Conservation (phyloP, 768 basidiomycete genomes). For the Kwoniella botswanensis region DNA sequence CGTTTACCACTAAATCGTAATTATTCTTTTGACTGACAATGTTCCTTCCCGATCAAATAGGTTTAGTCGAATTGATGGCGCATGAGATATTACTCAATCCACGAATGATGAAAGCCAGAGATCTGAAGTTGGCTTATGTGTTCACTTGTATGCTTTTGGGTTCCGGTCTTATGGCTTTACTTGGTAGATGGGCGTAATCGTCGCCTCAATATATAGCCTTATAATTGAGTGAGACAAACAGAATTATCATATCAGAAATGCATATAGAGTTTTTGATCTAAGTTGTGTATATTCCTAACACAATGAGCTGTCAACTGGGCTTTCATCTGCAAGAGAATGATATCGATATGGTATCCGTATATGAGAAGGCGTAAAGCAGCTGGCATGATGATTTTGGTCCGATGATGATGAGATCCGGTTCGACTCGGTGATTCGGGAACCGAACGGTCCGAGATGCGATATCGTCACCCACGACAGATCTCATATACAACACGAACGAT, state of each 20-base stretch:
- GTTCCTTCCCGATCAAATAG: constrained; percentile 8
- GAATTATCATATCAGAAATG: neutral
- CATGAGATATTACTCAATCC: constrained; percentile 94
- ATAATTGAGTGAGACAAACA: neutral
- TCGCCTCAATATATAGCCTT: neutral
- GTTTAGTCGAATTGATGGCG: constrained; percentile 69
- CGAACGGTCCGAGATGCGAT: too few relatives aligned
- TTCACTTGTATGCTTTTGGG: constrained; percentile 79
- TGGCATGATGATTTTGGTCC: too few relatives aligned
- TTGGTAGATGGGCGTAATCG: constrained; percentile 81
- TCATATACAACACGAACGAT: too few relatives aligned
- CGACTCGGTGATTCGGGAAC: too few relatives aligned
- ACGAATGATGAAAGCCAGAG: constrained; percentile 76
- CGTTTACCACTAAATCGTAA: constrained; percentile 65
- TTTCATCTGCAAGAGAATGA: too few relatives aligned
- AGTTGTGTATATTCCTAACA: too few relatives aligned
- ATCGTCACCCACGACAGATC: too few relatives aligned
- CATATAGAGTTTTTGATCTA: neutral
- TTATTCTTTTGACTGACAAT: neutral
- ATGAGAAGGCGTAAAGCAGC: too few relatives aligned
- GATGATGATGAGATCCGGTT: too few relatives aligned
- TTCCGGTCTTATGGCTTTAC: constrained; percentile 83
- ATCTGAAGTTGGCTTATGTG: constrained; percentile 71
- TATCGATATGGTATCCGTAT: too few relatives aligned
- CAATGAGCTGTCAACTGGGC: too few relatives aligned